Base-by-base conservation (phyloP, 169 alveolate genomes). In the Plasmodium cynomolgi region DNA sequence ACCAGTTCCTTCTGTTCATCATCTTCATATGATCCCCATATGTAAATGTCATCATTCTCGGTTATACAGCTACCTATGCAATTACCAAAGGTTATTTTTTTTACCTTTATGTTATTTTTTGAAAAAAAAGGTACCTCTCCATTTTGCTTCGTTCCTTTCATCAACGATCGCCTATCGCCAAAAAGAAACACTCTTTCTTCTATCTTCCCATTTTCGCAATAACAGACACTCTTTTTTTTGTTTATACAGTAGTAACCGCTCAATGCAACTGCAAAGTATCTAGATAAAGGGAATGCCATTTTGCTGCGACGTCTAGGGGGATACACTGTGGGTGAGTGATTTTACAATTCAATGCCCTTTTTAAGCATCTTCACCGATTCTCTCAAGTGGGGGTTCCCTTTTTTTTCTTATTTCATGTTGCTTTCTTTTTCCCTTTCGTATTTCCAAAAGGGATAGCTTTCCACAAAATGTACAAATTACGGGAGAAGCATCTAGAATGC, bases 11-110 rank as follows among this genome's bases (percentile, higher is more conserved):
- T 62, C 8, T 79, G 81, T 68, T 88, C 84, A 17, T 85, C 85
- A n/a, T 80, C 79, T 80, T 80, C 90, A 44, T 90, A 90, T 7
- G 91, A 90, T 7, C 94, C 94, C 94, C 94, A 90, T 39, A 90
- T 90, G 50, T 90, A 90, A 20, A 90, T 44, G 7, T 90, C 94
- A 62, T 80, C 90, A 90, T 90, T 80, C 34, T 90, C 94, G 20
- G 94, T 74, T 62, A 90, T 81, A 54, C 94, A 90, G 26, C 94
- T 80, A 50, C 91, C 94, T 58, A 90, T 90, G 37, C 94, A 26
- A 81, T 90, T 80, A n/a, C 94, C 94, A 26, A 90, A 90, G 29
- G 91, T 47, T 90, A 90, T 90, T 80, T 90, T 90, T 58, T 90
- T 90, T 80, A 80, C 94, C 73, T 80, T 90, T 39, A 90, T 90